Evolutionary conservation across 2,329 filamentous ascomycete species (phyloP).

Genomic region (Periconia digitata): DNA sequence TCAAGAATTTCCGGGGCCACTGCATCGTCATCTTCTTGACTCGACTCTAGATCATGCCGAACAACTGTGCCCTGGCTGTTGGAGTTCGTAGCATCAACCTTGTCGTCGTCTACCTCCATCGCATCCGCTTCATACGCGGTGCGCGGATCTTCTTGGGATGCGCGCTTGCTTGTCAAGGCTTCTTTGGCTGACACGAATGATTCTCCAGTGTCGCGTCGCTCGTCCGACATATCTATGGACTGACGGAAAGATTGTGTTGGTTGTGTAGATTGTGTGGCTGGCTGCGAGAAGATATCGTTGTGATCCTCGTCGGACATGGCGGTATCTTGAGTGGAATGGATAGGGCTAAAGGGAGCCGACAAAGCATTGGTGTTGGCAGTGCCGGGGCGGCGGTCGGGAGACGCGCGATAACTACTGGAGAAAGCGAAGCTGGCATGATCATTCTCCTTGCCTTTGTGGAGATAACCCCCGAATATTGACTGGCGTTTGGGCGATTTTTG

Average conservation of each 20-base stretch:
- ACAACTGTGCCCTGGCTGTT: conserved; percentile 28
- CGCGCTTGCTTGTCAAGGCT: conserved; percentile 36
- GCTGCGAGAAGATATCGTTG: conserved; percentile 35
- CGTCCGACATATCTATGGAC: conserved; percentile 22
- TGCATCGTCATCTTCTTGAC: conserved; percentile 17
- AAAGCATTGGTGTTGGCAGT: conserved; percentile 13
- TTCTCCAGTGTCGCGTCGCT: conserved; percentile 42
- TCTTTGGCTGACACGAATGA: conserved; percentile 55
- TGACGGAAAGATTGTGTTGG: conserved; percentile 32
- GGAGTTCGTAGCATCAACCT: conserved; percentile 21
- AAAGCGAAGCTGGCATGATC: conserved; percentile 22
- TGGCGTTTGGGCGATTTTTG: conserved; percentile 29
- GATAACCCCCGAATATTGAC: conserved; percentile 29
- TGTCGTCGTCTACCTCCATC: conserved; percentile 37
- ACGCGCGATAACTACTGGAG: conserved; percentile 46
- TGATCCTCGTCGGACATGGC: conserved; percentile 25
- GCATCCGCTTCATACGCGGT: conserved; percentile 22
- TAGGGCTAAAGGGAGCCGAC: conserved; percentile 14
- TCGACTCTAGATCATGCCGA: conserved; percentile 23
- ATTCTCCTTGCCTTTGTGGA: conserved; percentile 34
- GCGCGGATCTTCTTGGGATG: conserved; percentile 30
- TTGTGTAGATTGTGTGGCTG: conserved; percentile 35
- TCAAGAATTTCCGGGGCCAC: conserved; percentile 17
- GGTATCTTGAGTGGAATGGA: conserved; percentile 34
- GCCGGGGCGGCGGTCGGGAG: conserved; percentile 32